Evolutionary conservation across 257 asterid species (phyloP).

Genomic region (Ilex asprella): DNA sequence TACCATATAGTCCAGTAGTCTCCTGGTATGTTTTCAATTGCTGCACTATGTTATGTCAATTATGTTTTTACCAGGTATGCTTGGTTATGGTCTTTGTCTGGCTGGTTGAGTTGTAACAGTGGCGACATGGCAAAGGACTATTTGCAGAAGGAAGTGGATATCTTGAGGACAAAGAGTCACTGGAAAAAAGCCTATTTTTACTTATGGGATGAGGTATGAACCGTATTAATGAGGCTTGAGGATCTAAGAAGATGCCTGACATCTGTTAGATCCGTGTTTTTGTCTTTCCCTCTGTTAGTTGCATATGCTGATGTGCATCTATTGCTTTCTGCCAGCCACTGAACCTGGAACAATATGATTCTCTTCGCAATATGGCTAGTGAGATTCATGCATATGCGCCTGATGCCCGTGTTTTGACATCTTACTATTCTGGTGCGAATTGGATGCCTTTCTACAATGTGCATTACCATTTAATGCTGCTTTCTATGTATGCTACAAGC

Average conservation of each 20-base stretch:
- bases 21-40: slow-evolving; percentile 42
- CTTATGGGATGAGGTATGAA: slow-evolving; percentile 98
- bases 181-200: slow-evolving; percentile 98
- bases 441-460: slow-evolving; percentile 8
- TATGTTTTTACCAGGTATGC: slow-evolving; percentile 17
- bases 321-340: slow-evolving; percentile 61
- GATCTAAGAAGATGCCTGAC: neutral
- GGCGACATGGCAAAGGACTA: slow-evolving; percentile 69
- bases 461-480: neutral
- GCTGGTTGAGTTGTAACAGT: slow-evolving; percentile 46
- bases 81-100: slow-evolving; percentile 25
- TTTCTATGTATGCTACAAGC: too few species aligned
- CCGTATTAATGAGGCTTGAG: neutral
- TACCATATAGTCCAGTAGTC: slow-evolving; percentile 73
- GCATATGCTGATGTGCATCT: slow-evolving; percentile 10
- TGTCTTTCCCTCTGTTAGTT: neutral
- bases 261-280: neutral
- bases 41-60: slow-evolving; percentile 11
- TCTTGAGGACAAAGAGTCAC: slow-evolving; percentile 68
- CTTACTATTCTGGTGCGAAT: slow-evolving; percentile 79
- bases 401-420: slow-evolving; percentile 94
- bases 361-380: slow-evolving; percentile 78
- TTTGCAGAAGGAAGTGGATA: slow-evolving; percentile 81
- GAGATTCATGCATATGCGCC: slow-evolving; percentile 97
- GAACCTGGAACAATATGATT: slow-evolving; percentile 74